Base-by-base conservation (phyloP, 2,329 filamentous ascomycete genomes). In the Chrysoporthe austroafricana region DNA sequence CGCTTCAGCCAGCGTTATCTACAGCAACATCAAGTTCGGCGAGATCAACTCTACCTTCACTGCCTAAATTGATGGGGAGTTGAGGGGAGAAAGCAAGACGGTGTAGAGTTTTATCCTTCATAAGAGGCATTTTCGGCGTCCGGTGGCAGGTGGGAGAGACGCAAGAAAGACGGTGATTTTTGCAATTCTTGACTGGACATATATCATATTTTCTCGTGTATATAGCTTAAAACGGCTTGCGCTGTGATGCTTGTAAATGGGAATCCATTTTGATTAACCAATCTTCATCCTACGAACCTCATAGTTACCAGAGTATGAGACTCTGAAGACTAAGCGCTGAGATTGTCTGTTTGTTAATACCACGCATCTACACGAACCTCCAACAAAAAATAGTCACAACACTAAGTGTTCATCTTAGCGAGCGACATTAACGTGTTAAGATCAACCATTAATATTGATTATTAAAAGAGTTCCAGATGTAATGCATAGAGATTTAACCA, bases 1-100 rank as follows among this genome's bases (percentile, higher is more conserved):
- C 43, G 74, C 78, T 42, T 76, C 75, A 69, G 73, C 81, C 71
- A 73, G 70, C 32, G 73, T 72, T 52, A 58, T 62, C 21, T 48
- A 82, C 80, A 87, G 85, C 71, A 87, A 88, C 81, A 87, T 88
- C 80, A 84, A 82, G 78, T 81, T 86, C 73, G 86, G 83, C 42
- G 80, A 85, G 68, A 84, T 88, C 74, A 82, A 81, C 74, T 85
- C 83, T 58, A 88, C 86, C 73, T 86, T 81, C 71, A 69, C 62
- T 36, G 56, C 67, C 52, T 50, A 34, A n/a, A 32, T 42, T 44
- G n/a, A 11, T 34, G 6, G 36, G 43, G 59, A 4, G 14, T 2
- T 8, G 8, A 26, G 46, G 14, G 48, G 21, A 2, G 26, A 13
- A 7, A 6, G 14, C 36, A 9, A 54, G 50, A 54, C 50, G 6